phyloP scores from a whole-genome alignment of 768 basidiomycete species.

The Tricholomella constricta region DNA sequence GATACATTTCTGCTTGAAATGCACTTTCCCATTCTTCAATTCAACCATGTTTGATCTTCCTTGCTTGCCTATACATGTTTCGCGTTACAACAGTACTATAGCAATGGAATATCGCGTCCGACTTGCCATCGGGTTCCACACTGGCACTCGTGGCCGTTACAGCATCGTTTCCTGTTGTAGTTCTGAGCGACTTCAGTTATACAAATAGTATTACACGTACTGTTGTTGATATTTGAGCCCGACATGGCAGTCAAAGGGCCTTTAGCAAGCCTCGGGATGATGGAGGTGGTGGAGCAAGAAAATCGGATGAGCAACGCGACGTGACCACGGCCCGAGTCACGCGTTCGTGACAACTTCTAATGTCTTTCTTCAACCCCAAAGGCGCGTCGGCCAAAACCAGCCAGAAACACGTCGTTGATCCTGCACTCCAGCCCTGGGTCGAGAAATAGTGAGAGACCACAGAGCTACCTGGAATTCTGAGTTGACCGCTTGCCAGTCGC shows the following conservation, averaged over 20 bases:
- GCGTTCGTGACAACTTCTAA: conserved; percentile 52
- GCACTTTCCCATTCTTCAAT: conserved; percentile 74
- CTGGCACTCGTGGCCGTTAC: conserved; percentile 5
- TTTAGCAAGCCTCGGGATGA: conserved; percentile 14
- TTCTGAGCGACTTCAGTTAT: background rate
- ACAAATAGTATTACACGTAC: conserved; percentile 23
- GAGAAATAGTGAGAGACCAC: conserved; percentile 88
- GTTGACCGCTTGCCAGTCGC: conserved; percentile 54
- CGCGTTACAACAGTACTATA: conserved; percentile 26
- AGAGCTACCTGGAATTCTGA: background rate
- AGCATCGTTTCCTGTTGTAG: background rate
- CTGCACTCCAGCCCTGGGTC: conserved; percentile 88
- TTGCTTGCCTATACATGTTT: conserved; percentile 34
- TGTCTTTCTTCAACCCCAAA: conserved; percentile 69
- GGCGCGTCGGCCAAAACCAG: conserved; percentile 40
- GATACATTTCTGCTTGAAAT: conserved; percentile 73
- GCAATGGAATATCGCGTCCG: conserved; percentile 25
- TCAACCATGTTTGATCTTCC: conserved; percentile 54
- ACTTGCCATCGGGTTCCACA: conserved; percentile 27
- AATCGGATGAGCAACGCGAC: conserved; percentile 36
- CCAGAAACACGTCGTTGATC: conserved; percentile 51
- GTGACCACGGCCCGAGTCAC: conserved; percentile 44
- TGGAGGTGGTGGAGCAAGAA: conserved; percentile 21
- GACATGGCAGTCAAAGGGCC: conserved; percentile 38
- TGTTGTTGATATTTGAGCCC: conserved; percentile 33